phyloP scores from a whole-genome alignment of 805 yeast genomes.

The Yarrowia keelungensis region DNA sequence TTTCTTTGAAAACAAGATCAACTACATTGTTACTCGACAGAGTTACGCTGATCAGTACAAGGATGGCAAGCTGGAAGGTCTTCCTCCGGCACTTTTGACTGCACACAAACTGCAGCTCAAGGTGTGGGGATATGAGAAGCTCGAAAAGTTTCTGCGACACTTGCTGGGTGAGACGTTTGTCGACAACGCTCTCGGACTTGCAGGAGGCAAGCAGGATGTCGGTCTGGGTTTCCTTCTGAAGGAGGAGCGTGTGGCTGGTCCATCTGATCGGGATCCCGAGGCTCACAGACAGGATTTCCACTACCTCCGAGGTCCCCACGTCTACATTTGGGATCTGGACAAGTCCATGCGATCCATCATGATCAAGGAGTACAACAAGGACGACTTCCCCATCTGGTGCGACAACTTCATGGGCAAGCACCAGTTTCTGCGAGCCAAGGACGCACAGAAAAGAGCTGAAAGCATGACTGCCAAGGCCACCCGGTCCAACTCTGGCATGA shows the following conservation, averaged over 20 bases:
- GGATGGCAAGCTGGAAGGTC: slow-evolving; percentile 17
- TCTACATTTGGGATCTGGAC: slow-evolving; percentile 80
- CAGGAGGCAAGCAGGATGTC: slow-evolving; percentile 18
- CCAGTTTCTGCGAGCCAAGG: slow-evolving; percentile 36
- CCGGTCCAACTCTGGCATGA: slow-evolving; percentile 46
- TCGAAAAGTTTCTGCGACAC: slow-evolving; percentile 31
- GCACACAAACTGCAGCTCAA: slow-evolving; percentile 36
- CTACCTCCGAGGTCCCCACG: slow-evolving; percentile 75
- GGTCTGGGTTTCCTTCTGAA: slow-evolving; percentile 57
- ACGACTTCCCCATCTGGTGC: slow-evolving; percentile 49
- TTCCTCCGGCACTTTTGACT: slow-evolving; percentile 11
- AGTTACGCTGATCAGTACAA: slow-evolving; percentile 22
- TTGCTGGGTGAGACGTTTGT: slow-evolving; percentile 31
- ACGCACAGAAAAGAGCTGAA: slow-evolving; percentile 27
- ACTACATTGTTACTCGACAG: slow-evolving; percentile 33
- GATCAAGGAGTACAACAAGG: slow-evolving; percentile 72
- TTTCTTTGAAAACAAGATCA: slow-evolving; percentile 31
- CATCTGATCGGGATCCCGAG: slow-evolving; percentile 85
- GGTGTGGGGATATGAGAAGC: slow-evolving; percentile 37
- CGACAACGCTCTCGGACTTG: slow-evolving; percentile 3
- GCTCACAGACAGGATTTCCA: slow-evolving; percentile 85
- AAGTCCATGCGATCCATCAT: slow-evolving; percentile 83
- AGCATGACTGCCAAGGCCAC: slow-evolving; percentile 32
- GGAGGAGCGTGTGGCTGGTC: slow-evolving; percentile 85
- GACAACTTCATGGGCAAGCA: slow-evolving; percentile 38